Evolutionary conservation across 2,329 filamentous ascomycete species (phyloP), one percentile per base, ranked within the genome.

Genomic region (Xylariaceae sp.): DNA sequence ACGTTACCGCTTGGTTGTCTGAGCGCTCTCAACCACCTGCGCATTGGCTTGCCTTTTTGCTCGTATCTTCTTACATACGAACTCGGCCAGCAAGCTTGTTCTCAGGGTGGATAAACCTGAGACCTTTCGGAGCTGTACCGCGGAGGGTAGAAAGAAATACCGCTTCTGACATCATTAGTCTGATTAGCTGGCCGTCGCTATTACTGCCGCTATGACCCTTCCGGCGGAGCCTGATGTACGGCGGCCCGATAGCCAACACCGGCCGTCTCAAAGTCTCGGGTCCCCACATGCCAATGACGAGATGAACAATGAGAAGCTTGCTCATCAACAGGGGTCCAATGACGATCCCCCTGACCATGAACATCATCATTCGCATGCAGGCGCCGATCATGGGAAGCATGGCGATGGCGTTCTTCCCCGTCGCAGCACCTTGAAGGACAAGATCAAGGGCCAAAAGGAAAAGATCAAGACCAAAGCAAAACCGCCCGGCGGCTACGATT

Each of bases 401-500:
- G 48, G 58, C n/a, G 42, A 52, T 20, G 48, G 47, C 10, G 45
- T 50, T 6, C 19, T 29, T 9, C 51, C 58, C 14, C 62, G 64
- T 40, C 40, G 44, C 20, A 50, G 56, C 42, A 65, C 62, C 7
- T 48, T 77, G 42, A 75, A 73, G 56, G 61, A 65, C 3, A 73
- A 72, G 54, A 56, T 75, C 50, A 68, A 69, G 37, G 67, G 73
- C 20, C 69, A 72, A 43, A 75, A 73, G 55, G 63, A 75, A 45
- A 74, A 73, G 52, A 50, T 74, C 14, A 78, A 75, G 67, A 69
- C 65, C 40, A 76, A 73, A 55, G 63, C 71, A 3, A 74, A 80
- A 29, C 90, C 90, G 0, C 83, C 88, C 0, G 92, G 92, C 26
- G 92, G 92, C 32, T 95, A 85, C 71, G 92, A 96, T 73, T 73